Conservation (phyloP, 352 stramenopile genomes). For the Phytophthora sp. region DNA sequence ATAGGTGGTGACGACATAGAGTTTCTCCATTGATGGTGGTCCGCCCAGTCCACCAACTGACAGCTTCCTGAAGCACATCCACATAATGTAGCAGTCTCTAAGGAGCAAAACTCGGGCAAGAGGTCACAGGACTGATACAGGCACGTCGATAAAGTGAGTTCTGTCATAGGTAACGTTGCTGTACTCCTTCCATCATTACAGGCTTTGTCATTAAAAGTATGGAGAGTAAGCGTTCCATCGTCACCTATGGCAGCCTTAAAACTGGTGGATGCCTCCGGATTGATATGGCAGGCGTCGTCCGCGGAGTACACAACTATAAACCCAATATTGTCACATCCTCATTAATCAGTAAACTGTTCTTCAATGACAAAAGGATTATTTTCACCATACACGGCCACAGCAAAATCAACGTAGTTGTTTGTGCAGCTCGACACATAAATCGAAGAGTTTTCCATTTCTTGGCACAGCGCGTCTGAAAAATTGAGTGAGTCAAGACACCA, state of each 20-base stretch:
- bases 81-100: not conserved
- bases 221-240: not conserved
- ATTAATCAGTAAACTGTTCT: not conserved
- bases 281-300: not conserved
- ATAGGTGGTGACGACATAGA: not conserved
- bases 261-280: not conserved
- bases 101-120: not conserved
- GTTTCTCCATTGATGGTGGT: not conserved
- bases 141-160: not conserved
- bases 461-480: not conserved
- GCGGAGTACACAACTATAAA: not conserved
- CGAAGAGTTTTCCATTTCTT: not conserved
- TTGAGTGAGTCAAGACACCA: not conserved
- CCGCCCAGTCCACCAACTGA: not conserved
- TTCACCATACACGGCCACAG: not conserved
- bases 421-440: not conserved
- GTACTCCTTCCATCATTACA: not conserved
- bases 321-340: not conserved
- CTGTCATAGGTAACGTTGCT: not conserved
- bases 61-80: not conserved
- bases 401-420: not conserved
- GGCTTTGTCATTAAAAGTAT: not conserved
- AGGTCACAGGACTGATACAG: not conserved
- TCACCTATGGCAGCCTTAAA: not conserved
- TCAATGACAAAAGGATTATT: not conserved